Base-by-base conservation (phyloP, 139 green algal genomes). In the Chloropicon primus region DNA sequence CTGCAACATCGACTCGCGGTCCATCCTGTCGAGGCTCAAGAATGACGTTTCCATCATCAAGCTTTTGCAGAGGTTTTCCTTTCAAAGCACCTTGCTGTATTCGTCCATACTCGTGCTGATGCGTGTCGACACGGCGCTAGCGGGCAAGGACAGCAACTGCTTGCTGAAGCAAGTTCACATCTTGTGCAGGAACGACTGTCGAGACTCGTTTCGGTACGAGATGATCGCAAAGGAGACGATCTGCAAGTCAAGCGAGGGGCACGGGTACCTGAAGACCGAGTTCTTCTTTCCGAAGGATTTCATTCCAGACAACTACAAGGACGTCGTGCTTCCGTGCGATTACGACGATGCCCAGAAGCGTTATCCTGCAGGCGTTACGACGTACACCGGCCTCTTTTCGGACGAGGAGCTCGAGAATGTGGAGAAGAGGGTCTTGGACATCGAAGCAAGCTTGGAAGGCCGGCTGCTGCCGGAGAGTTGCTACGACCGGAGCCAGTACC, bases 361-460 rank as follows among this genome's bases (percentile, higher is more conserved):
- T 17, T 62, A 62, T 17, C 88, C 89, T 22, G 83, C 89, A 0
- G 89, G 89, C 2, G 75, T 92, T 2, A 89, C 87, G 21, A 93
- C 89, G 1, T 91, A 87, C 77, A 85, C 73, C 24, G 25, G 80
- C 71, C 28, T 82, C 10, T 81, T 82, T 79, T 83, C 80, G 73
- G 85, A 21, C 3, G 74, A 26, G 0, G 86, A 92, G 81, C 80
- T 93, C 54, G n/a, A 23, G 0, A 25, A 23, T 0, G 83, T 93
- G 27, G 89, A 93, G 76, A 29, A 2, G 1, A 24, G 27, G 54
- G 75, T 79, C 28, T 86, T 90, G 77, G 28, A 3, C 0, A 54
- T 89, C 22, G 79, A 89, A 26, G 54, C 26, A 0, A 41, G 75
- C n/a, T 78, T 81, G 0, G 3, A 17, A 1, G 24, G 24, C 0